phyloP scores from a whole-genome alignment of 305 asterid genomes.

The Stenogyne calaminthoides region DNA sequence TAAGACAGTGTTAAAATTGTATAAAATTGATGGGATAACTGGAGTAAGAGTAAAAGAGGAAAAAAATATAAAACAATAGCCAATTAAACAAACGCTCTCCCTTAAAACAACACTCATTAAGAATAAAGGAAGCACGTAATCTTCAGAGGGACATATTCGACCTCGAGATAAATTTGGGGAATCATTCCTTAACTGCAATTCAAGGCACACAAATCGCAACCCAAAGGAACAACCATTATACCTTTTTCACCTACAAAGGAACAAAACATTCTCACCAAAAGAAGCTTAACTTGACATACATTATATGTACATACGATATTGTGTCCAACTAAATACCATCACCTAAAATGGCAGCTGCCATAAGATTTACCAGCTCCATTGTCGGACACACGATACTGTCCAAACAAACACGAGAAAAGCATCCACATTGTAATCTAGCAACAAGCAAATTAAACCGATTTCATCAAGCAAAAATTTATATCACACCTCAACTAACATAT shows the following conservation, averaged over 20 bases:
- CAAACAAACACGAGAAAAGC: constrained; percentile 13
- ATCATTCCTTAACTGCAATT: constrained; percentile 34
- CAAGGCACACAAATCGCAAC: constrained; percentile 26
- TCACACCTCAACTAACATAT: constrained; percentile 17
- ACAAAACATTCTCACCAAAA: constrained; percentile 15
- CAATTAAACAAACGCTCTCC: too few relatives aligned
- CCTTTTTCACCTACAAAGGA: constrained; percentile 38
- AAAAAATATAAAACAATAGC: too few relatives aligned
- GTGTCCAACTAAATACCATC: too few relatives aligned
- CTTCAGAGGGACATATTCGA: too few relatives aligned
- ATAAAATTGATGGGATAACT: too few relatives aligned
- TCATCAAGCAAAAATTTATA: constrained; percentile 21
- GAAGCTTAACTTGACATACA: background rate
- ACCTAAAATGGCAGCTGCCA: constrained; percentile 32
- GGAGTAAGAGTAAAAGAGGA: too few relatives aligned
- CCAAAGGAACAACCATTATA: constrained; percentile 24
- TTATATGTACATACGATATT: background rate
- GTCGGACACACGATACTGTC: constrained; percentile 15
- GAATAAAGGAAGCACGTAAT: too few relatives aligned
- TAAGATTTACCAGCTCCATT: constrained; percentile 25
- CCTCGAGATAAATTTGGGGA: too few relatives aligned
- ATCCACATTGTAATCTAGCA: constrained; percentile 1
- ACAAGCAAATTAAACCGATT: constrained; percentile 1
- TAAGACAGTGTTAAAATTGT: too few relatives aligned
- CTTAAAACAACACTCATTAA: too few relatives aligned